These are phyloP conservation scores for Pseudogymnoascus sp. DNA, from an alignment of 2,329 filamentous ascomycete genomes.

Conservation along the genomic window DNA sequence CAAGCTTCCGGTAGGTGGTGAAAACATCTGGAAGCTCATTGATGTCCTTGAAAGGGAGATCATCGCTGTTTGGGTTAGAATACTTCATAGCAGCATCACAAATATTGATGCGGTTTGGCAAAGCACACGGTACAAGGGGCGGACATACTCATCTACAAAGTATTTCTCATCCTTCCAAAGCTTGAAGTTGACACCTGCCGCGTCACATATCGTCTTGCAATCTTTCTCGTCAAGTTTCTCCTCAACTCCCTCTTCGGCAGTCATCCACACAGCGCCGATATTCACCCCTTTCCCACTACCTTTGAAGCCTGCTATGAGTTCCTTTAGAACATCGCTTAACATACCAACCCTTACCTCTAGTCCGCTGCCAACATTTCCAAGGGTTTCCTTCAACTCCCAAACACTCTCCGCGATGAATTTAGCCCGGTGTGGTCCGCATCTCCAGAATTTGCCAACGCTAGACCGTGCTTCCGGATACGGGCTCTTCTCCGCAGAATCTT, in stretches of 20 bases:
- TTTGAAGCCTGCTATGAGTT: slow-evolving; percentile 46
- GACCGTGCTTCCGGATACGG: slow-evolving; percentile 66
- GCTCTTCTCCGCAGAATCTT: slow-evolving; percentile 38
- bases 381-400: slow-evolving; percentile 60
- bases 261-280: slow-evolving; percentile 67
- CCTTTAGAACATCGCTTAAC: slow-evolving; percentile 49
- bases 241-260: slow-evolving; percentile 60
- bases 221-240: slow-evolving; percentile 58
- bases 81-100: not conserved
- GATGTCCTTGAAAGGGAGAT: slow-evolving; percentile 51
- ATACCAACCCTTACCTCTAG: slow-evolving; percentile 59
- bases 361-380: slow-evolving; percentile 53
- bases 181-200: slow-evolving; percentile 51
- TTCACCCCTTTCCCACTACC: slow-evolving; percentile 29
- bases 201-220: slow-evolving; percentile 46
- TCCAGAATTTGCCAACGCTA: slow-evolving; percentile 59
- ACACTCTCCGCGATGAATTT: slow-evolving; percentile 67
- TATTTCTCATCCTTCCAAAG: slow-evolving; percentile 72
- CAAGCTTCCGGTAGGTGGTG: slow-evolving; percentile 64
- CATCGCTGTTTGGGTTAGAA: slow-evolving; percentile 44
- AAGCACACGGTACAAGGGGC: slow-evolving; percentile 15
- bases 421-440: slow-evolving; percentile 64
- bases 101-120: not conserved
- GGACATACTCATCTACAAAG: slow-evolving; percentile 67
- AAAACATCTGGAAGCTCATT: slow-evolving; percentile 62